phyloP scores from a whole-genome alignment of 371 early-diverging fungal species.

The Mucor saturninus region DNA sequence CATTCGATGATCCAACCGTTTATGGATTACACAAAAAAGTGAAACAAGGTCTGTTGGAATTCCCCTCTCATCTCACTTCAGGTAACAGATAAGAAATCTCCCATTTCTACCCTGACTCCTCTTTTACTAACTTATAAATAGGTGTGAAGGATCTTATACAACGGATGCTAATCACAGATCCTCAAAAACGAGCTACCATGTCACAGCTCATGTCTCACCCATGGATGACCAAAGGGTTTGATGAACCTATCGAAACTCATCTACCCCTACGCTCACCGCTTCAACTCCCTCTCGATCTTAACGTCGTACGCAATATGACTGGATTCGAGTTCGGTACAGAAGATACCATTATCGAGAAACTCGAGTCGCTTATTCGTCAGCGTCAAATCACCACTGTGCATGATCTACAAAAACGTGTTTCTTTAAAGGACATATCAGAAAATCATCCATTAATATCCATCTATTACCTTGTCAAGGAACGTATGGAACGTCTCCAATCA shows the following conservation, averaged over 20 bases:
- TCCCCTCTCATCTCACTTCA: conserved; percentile 81
- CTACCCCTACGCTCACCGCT: conserved; percentile 70
- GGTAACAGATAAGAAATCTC: conserved; percentile 57
- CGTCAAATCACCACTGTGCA: conserved; percentile 26
- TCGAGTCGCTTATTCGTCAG: conserved; percentile 57
- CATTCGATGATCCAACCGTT: conserved; percentile 93
- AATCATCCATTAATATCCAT: conserved; percentile 78
- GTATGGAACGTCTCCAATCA: conserved; percentile 54
- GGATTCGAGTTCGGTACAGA: conserved; percentile 87
- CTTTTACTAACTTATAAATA: conserved; percentile 16
- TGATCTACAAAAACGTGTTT: too few relatives aligned
- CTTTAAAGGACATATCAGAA: conserved; percentile 25
- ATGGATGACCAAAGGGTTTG: conserved; percentile 85
- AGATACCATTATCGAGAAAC: conserved; percentile 62
- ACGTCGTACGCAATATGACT: conserved; percentile 76
- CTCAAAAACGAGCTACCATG: conserved; percentile 73
- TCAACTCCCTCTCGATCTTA: conserved; percentile 67
- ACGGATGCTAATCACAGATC: conserved; percentile 77
- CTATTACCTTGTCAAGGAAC: conserved; percentile 83
- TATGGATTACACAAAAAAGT: conserved; percentile 87
- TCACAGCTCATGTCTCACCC: conserved; percentile 74
- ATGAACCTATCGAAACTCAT: conserved; percentile 63
- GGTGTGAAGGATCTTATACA: conserved; percentile 79
- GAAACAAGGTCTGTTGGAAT: conserved; percentile 76
- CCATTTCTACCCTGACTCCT: background rate